A percentile compares a stretch with the other conserved stretches of the same genome.
Evolutionary conservation across 129 eudicot species (phyloP).

Genomic region (Centrapalus pauciflorus): DNA sequence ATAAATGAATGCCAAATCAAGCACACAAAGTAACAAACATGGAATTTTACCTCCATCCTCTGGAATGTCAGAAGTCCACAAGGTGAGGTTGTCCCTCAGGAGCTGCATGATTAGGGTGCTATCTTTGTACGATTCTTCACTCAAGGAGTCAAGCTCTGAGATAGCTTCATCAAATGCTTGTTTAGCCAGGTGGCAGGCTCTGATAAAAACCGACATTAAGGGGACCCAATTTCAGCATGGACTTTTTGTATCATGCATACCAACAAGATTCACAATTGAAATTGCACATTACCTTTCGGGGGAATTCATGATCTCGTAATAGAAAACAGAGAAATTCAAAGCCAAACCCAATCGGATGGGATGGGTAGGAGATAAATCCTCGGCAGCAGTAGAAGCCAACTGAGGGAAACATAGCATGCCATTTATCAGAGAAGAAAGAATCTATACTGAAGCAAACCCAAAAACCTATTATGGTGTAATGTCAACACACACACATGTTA

Average conservation of each 20-base stretch:
- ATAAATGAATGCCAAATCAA: not conserved
- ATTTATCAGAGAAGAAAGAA: not conserved
- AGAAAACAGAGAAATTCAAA: slow-evolving; percentile 50
- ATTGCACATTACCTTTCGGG: slow-evolving; percentile 38
- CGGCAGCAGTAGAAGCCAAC: slow-evolving; percentile 45
- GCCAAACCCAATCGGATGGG: slow-evolving; percentile 56
- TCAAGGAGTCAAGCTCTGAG: slow-evolving; percentile 47
- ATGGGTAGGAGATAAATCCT: slow-evolving; percentile 46
- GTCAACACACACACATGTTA: not conserved
- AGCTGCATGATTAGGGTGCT: slow-evolving; percentile 52
- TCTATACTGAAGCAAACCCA: not conserved
- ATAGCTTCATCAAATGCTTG: slow-evolving; percentile 56
- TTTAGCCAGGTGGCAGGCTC: slow-evolving; percentile 52
- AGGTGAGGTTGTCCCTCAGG: slow-evolving; percentile 45
- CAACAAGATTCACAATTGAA: not conserved
- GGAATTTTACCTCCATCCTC: slow-evolving; percentile 44
- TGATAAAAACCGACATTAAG: not conserved
- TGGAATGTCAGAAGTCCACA: slow-evolving; percentile 52
- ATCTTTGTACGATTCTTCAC: slow-evolving; percentile 53
- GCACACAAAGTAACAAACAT: not conserved
- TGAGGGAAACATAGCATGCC: slow-evolving; percentile 13
- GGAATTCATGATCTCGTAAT: slow-evolving; percentile 52
- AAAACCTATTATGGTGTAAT: no score
- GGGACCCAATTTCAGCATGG: not conserved
- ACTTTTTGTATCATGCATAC: not conserved